Base-by-base conservation (phyloP, 495 filamentous ascomycete genomes). In the Recurvomyces mirabilis region DNA sequence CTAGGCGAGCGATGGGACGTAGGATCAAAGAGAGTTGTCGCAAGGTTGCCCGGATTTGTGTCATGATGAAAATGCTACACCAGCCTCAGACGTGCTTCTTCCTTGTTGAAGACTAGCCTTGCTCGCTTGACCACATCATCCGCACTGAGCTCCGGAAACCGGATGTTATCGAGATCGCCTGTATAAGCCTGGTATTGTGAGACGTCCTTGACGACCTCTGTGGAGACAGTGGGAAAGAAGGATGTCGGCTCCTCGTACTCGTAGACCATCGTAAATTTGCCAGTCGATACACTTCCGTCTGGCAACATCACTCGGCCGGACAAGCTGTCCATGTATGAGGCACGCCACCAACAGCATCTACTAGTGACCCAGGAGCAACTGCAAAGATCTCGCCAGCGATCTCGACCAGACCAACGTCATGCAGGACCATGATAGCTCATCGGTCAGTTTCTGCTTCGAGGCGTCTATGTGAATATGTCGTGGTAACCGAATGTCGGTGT, bases 251-350 rank as follows among this genome's bases (percentile, higher is more conserved):
- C 31, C 15, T 49, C 29, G 22, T 43, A 49, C 25, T 49, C 40
- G 30, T 38, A 49, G 4, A 42, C 38, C 46, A 49, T 38, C 6
- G 46, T 49, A 24, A 49, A 43, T 26, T 17, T 37, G 19, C 46
- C 46, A 3, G 19, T 22, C n/a, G 30, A 43, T 6, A 49, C 46
- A 11, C 29, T 43, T 5, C 38, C 40, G 24, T 49, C 17, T 1
- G 38, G 23, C 19, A 49, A 32, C 23, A 15, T 10, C 2, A 49
- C 31, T 30, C 38, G 20, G 23, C 30, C 6, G 30, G 38, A 34
- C 46, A 43, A 12, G 46, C 46, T 24, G 46, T 43, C 40, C 40
- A 38, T 4, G 33, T 49, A 28, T 49, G 46, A 19, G 40, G 46
- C 3, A 49, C 31, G 2, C 46, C 38, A 4, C 46, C 46, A 2